Conservation (phyloP, 176 grass and related monocot genomes). For the Tuctoria greenei region DNA sequence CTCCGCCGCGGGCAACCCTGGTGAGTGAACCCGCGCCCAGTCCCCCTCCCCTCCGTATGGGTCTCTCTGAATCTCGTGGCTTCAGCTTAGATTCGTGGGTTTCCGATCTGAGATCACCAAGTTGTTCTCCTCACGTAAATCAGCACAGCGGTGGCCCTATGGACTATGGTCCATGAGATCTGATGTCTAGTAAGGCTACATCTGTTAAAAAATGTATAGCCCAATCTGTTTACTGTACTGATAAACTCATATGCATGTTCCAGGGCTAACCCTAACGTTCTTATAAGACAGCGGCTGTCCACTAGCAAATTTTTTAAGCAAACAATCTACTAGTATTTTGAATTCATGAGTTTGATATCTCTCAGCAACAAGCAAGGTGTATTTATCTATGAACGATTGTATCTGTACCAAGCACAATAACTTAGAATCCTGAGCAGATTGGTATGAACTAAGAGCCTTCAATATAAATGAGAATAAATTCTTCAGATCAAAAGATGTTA, state of each 20-base stretch:
- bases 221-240: background rate
- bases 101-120: no score
- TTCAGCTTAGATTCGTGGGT: no score
- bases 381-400: constrained; percentile 8
- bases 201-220: constrained; percentile 22
- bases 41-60: no score
- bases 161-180: constrained; percentile 40
- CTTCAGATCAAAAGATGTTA: constrained; percentile 17
- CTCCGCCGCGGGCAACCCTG: no score
- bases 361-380: constrained; percentile 24
- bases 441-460: constrained; percentile 17
- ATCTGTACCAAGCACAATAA: constrained; percentile 15
- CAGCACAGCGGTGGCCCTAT: constrained; percentile 30
- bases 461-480: constrained; percentile 23
- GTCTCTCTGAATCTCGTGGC: no score
- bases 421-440: constrained; percentile 31
- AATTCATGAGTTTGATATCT: constrained; percentile 28
- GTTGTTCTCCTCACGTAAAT: no score
- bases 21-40: no score
- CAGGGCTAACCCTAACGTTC: constrained; percentile 13
- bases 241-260: no score
- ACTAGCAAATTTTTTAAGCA: background rate
- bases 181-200: constrained; percentile 6
- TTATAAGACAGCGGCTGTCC: background rate
- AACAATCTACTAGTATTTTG: background rate